phyloP scores from a whole-genome alignment of 257 asterid genomes.

The Nicotiana tabacum region DNA sequence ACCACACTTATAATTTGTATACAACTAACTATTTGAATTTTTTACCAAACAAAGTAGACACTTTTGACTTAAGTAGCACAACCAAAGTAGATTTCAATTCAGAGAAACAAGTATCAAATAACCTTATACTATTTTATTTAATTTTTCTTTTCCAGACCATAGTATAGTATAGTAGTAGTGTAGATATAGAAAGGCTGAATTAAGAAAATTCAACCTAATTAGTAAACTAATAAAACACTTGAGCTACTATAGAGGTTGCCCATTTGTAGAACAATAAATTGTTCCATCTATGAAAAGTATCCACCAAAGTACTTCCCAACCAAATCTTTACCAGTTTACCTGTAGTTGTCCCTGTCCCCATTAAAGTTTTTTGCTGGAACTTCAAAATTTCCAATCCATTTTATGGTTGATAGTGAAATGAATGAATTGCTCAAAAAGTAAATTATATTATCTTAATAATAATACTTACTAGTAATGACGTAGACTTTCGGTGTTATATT shows the following conservation, averaged over 20 bases:
- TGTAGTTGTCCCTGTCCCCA: background rate
- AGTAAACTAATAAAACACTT: background rate
- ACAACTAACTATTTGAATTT: background rate
- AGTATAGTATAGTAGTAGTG: background rate
- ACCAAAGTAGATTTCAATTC: background rate
- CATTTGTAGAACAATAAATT: background rate
- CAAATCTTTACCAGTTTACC: background rate
- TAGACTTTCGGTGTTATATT: background rate
- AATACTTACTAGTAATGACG: too few relatives aligned
- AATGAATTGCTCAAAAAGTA: background rate
- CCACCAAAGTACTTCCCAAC: background rate
- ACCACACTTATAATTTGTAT: background rate
- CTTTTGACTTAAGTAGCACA: background rate
- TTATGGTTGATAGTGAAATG: slow-evolving; percentile 1
- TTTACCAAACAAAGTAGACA: background rate
- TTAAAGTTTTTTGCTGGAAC: background rate
- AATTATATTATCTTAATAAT: background rate
- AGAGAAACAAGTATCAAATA: background rate
- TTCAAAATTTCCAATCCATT: background rate
- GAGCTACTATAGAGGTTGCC: background rate
- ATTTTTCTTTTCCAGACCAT: background rate
- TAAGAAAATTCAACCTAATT: background rate
- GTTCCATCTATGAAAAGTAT: background rate
- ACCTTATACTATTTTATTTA: background rate
- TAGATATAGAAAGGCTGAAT: background rate